Evolutionary conservation across 805 yeast genomes (phyloP), one percentile per base, ranked within the genome.

Genomic region (Sugiyamaella smithiae): DNA sequence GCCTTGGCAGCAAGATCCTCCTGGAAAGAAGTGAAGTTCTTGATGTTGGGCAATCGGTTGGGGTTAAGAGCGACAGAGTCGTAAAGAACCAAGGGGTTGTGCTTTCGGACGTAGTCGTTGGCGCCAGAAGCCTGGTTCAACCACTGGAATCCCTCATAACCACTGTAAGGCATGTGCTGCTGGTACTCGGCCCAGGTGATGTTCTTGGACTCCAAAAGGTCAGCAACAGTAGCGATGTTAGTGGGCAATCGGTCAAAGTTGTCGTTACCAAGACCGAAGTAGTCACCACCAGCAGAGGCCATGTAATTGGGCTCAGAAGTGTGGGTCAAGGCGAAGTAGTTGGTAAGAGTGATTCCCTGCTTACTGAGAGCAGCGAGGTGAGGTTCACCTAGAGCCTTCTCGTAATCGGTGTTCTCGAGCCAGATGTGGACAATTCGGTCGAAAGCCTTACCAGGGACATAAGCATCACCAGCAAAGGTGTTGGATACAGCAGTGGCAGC

Each of bases 291-390:
- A 48, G 68, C 76, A 45, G 77, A 62, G 38, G 76, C 76, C 48
- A 76, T 58, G 60, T 75, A 75, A 66, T 77, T 77, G 55, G 80
- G 79, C 68, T 76, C 75, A 4, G 81, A 75, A 50, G 80, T 79
- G 59, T 74, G 78, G 45, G 78, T 72, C 29, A 76, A 57, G 32
- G 74, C 73, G 70, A 76, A 76, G 69, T 77, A 76, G 70, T 77
- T 77, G 64, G 65, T 67, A 57, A 77, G 66, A 37, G 66, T 61
- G 48, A 75, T 66, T 61, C 80, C 81, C 49, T 72, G 60, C 55
- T 66, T 48, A 24, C 73, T 72, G 46, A 76, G 66, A 60, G 67
- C 66, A 58, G 65, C 64, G 56, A 77, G 62, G 46, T 73, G 75
- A 5, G 67, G 61, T 58, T 75, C 69, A 56, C 67, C 71, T 36